Evolutionary conservation across 495 filamentous ascomycete genomes (phyloP).

Genomic region (Amorphotheca resinae): DNA sequence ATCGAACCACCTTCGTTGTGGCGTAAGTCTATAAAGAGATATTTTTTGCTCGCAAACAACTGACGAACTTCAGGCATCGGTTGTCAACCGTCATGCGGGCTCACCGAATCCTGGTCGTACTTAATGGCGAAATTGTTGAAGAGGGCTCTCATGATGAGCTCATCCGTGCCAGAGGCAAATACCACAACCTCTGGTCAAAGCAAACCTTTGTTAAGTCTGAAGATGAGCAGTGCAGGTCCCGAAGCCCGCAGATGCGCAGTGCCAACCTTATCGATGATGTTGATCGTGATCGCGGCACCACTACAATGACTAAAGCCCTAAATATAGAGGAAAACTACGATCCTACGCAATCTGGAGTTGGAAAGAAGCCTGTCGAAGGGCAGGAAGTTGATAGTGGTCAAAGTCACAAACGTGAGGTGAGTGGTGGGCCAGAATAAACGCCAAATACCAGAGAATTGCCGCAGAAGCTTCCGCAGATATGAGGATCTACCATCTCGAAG

Average conservation of each 20-base stretch:
- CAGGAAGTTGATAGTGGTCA: background rate
- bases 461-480: background rate
- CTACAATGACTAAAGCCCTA: constrained; percentile 27
- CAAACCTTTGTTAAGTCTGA: constrained; percentile 40
- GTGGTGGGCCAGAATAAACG: constrained; percentile 22
- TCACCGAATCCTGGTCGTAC: constrained; percentile 53
- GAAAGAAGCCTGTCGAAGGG: background rate
- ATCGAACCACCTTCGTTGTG: constrained; percentile 49
- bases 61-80: constrained; percentile 36
- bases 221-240: constrained; percentile 21
- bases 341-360: background rate
- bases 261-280: constrained; percentile 31
- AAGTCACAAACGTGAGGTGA: constrained; percentile 13
- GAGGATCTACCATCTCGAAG: background rate
- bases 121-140: constrained; percentile 52
- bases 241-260: constrained; percentile 17
- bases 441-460: background rate
- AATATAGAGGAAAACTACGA: constrained; percentile 6
- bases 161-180: constrained; percentile 41
- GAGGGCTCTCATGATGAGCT: constrained; percentile 52
- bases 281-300: constrained; percentile 21
- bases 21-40: constrained; percentile 34
- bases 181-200: constrained; percentile 50
- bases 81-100: constrained; percentile 61
- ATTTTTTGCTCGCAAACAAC: constrained; percentile 5